These are phyloP conservation scores for Actinomortierella wolfii DNA, from an alignment of 371 early-diverging fungal species.

Conservation along the genomic window DNA sequence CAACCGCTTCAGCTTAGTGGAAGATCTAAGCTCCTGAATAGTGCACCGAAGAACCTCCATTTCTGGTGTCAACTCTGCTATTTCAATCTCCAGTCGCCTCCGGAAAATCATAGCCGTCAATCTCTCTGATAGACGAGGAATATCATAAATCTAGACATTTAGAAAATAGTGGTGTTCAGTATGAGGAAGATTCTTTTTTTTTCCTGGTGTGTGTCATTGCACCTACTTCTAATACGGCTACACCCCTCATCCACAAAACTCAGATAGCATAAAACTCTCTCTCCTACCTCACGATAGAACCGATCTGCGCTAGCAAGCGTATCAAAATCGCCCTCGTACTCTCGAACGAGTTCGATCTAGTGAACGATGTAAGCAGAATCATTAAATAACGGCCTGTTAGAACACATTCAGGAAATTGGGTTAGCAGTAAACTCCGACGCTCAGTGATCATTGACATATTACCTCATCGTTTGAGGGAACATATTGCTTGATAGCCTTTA, in stretches of 20 bases:
- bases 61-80: slow-evolving; percentile 68
- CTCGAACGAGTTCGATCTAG: slow-evolving; percentile 62
- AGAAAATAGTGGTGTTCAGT: not conserved
- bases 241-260: too few relatives aligned
- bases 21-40: slow-evolving; percentile 49
- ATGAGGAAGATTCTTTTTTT: not conserved
- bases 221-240: too few relatives aligned
- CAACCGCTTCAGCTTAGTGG: slow-evolving; percentile 57
- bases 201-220: not conserved
- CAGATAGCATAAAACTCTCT: slow-evolving; percentile 1
- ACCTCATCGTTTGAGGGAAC: slow-evolving; percentile 69
- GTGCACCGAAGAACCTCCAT: slow-evolving; percentile 52
- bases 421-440: not conserved
- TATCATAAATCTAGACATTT: slow-evolving; percentile 57
- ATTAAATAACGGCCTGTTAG: not conserved
- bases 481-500: slow-evolving; percentile 64
- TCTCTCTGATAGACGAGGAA: slow-evolving; percentile 72
- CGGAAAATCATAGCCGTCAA: slow-evolving; percentile 78
- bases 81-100: slow-evolving; percentile 69
- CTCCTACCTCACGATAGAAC: slow-evolving; percentile 59
- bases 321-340: slow-evolving; percentile 67
- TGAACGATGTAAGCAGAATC: not conserved
- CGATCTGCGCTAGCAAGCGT: slow-evolving; percentile 70
- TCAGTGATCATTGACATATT: not conserved
- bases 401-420: not conserved